Conservation (phyloP, 176 grass and related monocot genomes). For the Oryza punctata region DNA sequence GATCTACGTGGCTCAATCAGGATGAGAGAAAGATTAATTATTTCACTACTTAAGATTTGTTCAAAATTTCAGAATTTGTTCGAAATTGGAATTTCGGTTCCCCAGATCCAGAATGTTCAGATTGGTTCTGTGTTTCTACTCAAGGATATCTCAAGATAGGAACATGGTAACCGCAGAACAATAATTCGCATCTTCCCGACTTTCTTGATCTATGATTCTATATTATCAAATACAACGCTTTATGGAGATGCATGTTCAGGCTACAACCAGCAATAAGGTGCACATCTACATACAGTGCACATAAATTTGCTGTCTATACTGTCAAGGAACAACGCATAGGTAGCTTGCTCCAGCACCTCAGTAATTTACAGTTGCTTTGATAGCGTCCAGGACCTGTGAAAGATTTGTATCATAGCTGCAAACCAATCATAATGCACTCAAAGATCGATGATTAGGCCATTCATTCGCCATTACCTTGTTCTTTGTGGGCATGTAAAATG, state of each 20-base stretch:
- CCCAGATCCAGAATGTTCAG: neutral
- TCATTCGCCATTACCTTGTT: conserved; percentile 61
- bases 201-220: conserved; percentile 8
- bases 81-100: neutral
- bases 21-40: too few species aligned
- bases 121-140: neutral
- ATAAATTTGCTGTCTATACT: neutral
- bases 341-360: conserved; percentile 17
- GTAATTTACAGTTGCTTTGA: conserved; percentile 86
- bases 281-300: neutral
- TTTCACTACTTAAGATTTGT: too few species aligned
- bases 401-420: neutral
- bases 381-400: conserved; percentile 67
- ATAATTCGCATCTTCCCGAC: neutral
- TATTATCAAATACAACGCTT: neutral
- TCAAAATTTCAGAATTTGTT: too few species aligned
- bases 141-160: neutral
- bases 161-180: neutral
- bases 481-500: conserved; percentile 91
- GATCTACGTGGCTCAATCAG: too few species aligned
- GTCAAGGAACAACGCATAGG: neutral
- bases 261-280: neutral
- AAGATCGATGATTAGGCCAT: neutral
- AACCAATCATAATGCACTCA: neutral
- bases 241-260: neutral